Evolutionary conservation across 1,284 basidiomycete species (phyloP), one percentile per base, ranked within the genome.

Genomic region (Puccinia triticina): DNA sequence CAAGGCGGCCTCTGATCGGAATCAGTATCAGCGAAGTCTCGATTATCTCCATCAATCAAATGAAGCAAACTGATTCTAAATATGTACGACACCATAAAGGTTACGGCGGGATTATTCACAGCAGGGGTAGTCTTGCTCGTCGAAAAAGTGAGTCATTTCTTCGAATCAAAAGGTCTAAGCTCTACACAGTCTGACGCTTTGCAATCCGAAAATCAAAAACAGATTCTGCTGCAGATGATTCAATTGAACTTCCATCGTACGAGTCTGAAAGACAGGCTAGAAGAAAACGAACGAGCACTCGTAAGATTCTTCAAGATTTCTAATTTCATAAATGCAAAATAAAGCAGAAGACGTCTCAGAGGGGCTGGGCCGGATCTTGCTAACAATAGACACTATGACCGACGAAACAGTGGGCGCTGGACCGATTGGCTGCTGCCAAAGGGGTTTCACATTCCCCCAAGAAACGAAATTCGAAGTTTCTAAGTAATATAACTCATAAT

Each of bases 41-140:
- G 16, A 50, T 50, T 14, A 32, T 72, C 43, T n/a, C 29, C 46
- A 32, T 73, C 5, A n/a, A 53, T 53, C 12, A 26, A 34, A 23
- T 18, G 7, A 48, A 72, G 11, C 21, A 37, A 61, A 43, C 48
- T 40, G 16, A 75, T 53, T 18, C 16, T 77, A n/a, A 18, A 7
- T 2, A 46, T 48, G 18, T 50, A 43, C 21, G 8, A 46, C 40
- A 48, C n/a, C n/a, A n/a, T n/a, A 12, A 37, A 79, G 77, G 77
- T 79, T 71, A 40, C 48, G 12, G 66, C 77, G 1, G 91, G 91
- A 14, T 86, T 93, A 46, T 93, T 93, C 85, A 88, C 92, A 23
- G 88, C 90, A 3, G 88, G 89, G 0, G 86, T 92, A 32, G 89
- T 93, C 59, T 86, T 93, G 14, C 89, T 93, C 3, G 89, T 88